These are phyloP conservation scores for Pythium myriotylum DNA, from an alignment of 352 stramenopile genomes.

Conservation along the genomic window DNA sequence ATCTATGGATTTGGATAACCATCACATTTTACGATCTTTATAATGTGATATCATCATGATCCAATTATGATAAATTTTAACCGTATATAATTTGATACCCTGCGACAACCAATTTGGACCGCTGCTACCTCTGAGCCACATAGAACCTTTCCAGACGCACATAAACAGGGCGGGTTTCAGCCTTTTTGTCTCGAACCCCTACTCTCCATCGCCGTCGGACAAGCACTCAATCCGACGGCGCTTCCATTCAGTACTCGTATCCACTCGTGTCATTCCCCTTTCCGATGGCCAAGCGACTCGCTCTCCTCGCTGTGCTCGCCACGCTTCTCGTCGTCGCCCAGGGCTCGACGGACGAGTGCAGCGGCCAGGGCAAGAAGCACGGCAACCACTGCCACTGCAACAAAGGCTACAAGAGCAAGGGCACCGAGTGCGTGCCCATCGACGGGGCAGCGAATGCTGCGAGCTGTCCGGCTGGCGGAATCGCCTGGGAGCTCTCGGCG, in stretches of 20 bases:
- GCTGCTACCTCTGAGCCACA: too few relatives aligned
- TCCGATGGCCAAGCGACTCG: background rate
- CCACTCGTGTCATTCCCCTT: background rate
- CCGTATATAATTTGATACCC: too few relatives aligned
- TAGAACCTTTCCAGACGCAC: background rate
- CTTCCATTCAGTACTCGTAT: background rate
- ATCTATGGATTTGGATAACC: too few relatives aligned
- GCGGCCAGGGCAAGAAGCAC: slow-evolving; percentile 43
- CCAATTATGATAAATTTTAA: too few relatives aligned
- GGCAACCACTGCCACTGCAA: slow-evolving; percentile 53
- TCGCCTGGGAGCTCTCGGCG: slow-evolving; percentile 47
- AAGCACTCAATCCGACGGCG: slow-evolving; percentile 8
- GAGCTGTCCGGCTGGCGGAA: slow-evolving; percentile 38
- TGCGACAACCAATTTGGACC: too few relatives aligned
- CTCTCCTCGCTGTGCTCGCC: background rate
- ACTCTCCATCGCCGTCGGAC: slow-evolving; percentile 7
- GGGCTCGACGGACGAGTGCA: slow-evolving; percentile 36
- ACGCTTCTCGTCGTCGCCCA: slow-evolving; percentile 19
- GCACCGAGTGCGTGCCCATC: slow-evolving; percentile 36
- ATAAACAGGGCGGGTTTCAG: background rate
- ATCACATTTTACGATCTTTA: too few relatives aligned
- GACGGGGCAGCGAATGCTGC: slow-evolving; percentile 18
- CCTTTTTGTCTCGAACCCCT: background rate
- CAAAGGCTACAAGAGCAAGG: slow-evolving; percentile 43
- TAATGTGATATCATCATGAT: too few relatives aligned